phyloP scores from a whole-genome alignment of 116 monocot species.

The Cymodocea nodosa region DNA sequence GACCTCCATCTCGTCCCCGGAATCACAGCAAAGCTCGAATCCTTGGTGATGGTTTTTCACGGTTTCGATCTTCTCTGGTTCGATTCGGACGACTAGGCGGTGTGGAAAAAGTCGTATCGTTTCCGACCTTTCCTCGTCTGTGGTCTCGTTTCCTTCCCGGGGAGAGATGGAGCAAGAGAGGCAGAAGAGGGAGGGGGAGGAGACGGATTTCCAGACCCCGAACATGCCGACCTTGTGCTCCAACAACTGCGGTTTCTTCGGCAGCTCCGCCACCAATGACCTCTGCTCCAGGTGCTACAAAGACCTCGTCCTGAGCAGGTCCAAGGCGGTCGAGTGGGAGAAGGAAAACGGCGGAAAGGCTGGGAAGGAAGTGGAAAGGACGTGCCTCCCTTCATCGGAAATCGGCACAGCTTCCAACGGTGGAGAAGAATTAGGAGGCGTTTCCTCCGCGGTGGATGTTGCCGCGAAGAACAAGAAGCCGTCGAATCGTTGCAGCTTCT shows the following conservation, averaged over 20 bases:
- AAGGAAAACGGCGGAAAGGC: background rate
- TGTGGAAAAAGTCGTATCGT: too few species aligned
- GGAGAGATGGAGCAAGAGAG: constrained; percentile 26
- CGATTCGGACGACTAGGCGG: too few species aligned
- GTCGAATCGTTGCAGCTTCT: constrained; percentile 35
- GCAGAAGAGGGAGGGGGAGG: constrained; percentile 23
- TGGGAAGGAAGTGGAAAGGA: background rate
- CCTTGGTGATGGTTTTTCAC: too few species aligned
- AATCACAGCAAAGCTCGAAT: too few species aligned
- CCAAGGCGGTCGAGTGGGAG: constrained; percentile 8
- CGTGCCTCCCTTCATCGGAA: background rate
- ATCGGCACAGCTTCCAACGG: background rate
- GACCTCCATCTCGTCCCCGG: too few species aligned
- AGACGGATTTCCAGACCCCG: constrained; percentile 19
- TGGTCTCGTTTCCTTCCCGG: too few species aligned
- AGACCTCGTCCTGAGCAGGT: constrained; percentile 11
- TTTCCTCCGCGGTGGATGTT: background rate
- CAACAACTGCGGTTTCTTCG: constrained; percentile 70
- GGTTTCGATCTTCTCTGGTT: too few species aligned
- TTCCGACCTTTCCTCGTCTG: too few species aligned
- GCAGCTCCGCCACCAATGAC: constrained; percentile 47
- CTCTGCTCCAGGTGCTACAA: constrained; percentile 51
- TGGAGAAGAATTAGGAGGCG: background rate
- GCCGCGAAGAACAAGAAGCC: constrained; percentile 9
- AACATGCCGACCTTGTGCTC: constrained; percentile 24